phyloP scores from a whole-genome alignment of 352 stramenopile species.

The Phytophthora hibernalis region DNA sequence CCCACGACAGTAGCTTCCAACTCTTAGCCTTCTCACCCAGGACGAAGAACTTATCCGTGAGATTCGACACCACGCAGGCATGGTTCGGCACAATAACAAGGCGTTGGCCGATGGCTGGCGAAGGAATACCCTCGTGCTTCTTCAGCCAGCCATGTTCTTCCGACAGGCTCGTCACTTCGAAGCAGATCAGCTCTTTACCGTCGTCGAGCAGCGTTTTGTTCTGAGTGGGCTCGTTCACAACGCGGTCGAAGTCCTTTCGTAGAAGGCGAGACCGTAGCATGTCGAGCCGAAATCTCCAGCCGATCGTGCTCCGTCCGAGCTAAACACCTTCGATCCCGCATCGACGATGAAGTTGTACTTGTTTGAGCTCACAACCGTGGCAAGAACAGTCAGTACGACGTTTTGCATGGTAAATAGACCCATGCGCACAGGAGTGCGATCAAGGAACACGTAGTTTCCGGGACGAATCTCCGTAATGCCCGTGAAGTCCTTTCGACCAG shows the following conservation, averaged over 20 bases:
- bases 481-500: slow-evolving; percentile 60
- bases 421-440: slow-evolving; percentile 76
- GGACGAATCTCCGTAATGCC: slow-evolving; percentile 81
- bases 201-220: slow-evolving; percentile 41
- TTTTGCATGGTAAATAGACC: slow-evolving; percentile 66
- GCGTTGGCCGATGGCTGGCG: slow-evolving; percentile 56
- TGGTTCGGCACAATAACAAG: slow-evolving; percentile 80
- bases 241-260: slow-evolving; percentile 70
- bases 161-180: slow-evolving; percentile 73
- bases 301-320: slow-evolving; percentile 48
- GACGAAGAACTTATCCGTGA: slow-evolving; percentile 70
- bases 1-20: slow-evolving; percentile 66
- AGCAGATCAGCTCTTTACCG: slow-evolving; percentile 57
- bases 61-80: slow-evolving; percentile 69
- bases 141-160: slow-evolving; percentile 81
- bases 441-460: slow-evolving; percentile 80
- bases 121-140: slow-evolving; percentile 56
- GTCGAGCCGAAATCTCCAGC: slow-evolving; percentile 54
- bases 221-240: slow-evolving; percentile 59
- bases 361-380: slow-evolving; percentile 78
- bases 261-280: slow-evolving; percentile 72
- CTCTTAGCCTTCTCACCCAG: slow-evolving; percentile 51
- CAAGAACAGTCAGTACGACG: slow-evolving; percentile 63
- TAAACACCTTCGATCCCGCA: slow-evolving; percentile 75
- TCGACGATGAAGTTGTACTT: slow-evolving; percentile 82